Base-by-base conservation (phyloP, 1,284 basidiomycete genomes). In the Pterulicium gracile region DNA sequence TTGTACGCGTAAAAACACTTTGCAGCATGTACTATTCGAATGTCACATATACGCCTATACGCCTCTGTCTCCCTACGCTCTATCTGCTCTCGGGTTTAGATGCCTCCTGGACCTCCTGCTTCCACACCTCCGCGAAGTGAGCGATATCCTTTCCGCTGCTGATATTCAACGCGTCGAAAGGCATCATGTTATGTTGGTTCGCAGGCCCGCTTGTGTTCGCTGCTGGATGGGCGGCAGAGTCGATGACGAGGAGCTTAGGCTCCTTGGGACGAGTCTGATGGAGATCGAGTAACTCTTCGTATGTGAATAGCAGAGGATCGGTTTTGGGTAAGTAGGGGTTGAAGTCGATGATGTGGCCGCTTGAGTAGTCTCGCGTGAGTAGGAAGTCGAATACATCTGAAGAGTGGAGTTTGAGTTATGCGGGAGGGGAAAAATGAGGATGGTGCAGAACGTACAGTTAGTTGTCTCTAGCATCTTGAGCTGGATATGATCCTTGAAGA, bases 111-210 rank as follows among this genome's bases (percentile, higher is more conserved):
- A 88, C 62, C 53, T 77, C 68, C 21, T 80, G 70, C 54, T 72
- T 66, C 82, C 78, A 88, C n/a, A 69, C 54, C 15, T 73, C 66
- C 3, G 78, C 75, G 60, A 96, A 94, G 50, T 87, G 82, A 27
- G 73, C 69, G 24, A 92, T 73, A 52, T 74, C 75, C 43, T 73
- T 70, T 2, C 91, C 92, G 45, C 73, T 74, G 54, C 88, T 84
- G 58, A 95, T 64, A 45, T 75, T 76, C 17, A 96, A 67, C 12
- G 89, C 86, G 57, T 98, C 94, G 34, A 88, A 72, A 2, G 94
- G 95, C 14, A 95, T 73, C 87, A 95, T 95, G 59, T 96, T 97
- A 56, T 88, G 83, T 52, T 87, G 83, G 57, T 91, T 74, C 1
- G 75, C 69, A 1, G 92, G 89, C 2, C 79, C 76, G 51, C 79